Base-by-base conservation (phyloP, 441 rosid genomes). In the Gossypium gossypioides region DNA sequence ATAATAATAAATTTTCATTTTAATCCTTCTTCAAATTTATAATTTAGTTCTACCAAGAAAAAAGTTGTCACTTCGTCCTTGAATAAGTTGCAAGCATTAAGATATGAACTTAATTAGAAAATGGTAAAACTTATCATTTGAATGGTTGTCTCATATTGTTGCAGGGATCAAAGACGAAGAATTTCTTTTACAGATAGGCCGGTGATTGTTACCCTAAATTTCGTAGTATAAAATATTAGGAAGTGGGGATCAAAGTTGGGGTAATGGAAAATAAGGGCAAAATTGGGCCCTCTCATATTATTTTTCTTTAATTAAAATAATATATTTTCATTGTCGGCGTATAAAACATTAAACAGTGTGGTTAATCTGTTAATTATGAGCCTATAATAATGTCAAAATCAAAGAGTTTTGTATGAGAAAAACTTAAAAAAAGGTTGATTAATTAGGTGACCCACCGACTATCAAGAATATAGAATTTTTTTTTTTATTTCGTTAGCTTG, bases 331-430 rank as follows among this genome's bases (percentile, higher is more conserved):
- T 29, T 18, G 64, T 59, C 42, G 42, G 64, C 42, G 19, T 58
- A 2, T 46, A 7, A 44, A 44, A 7, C 50, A 44, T 48, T n/a
- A 25, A 59, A 29, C 6, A 13, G 46, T 34, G 16, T 29, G 44
- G 0, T 27, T 6, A 67, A 70, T 40, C 32, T 59, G 55, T 29
- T 68, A 71, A 82, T 77, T n/a, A 77, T 77, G 76, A 75, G 44
- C 37, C 58, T 64, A 65, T 56, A 59, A 69, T 44, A 27, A 44
- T 48, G 80, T 68, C 76, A 57, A 54, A 68, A 57, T 77, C 76
- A 73, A 68, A 8, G 21, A 19, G 21, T 37, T 6, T 27, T 6
- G 12, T 18, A 10, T 1, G 7, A 21, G 64, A 61, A 61, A 42
- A 34, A 60, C 24, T 21, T 4, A 5, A 50, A 50, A 54, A 44